These are phyloP conservation scores for Cytospora leucostoma DNA, from an alignment of 2,329 filamentous ascomycete species.

Conservation along the genomic window DNA sequence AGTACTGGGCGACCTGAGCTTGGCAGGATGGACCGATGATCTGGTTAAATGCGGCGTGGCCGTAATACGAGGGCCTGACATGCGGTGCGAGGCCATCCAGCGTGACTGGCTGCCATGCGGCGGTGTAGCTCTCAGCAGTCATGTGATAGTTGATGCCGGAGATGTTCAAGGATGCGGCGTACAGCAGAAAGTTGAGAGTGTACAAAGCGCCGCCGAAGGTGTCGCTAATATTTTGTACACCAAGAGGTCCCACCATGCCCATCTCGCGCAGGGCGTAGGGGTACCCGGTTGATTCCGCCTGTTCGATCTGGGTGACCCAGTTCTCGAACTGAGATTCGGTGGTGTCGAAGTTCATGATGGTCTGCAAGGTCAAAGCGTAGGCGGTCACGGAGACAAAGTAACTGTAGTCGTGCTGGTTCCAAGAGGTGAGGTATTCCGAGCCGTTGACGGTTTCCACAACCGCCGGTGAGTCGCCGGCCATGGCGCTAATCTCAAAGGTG, in stretches of 20 bases:
- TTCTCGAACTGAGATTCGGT: slow-evolving; percentile 50
- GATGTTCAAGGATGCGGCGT: slow-evolving; percentile 49
- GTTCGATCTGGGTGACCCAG: slow-evolving; percentile 46
- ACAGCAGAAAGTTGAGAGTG: slow-evolving; percentile 54
- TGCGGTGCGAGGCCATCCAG: slow-evolving; percentile 43
- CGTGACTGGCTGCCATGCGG: slow-evolving; percentile 50
- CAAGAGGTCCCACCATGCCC: slow-evolving; percentile 52
- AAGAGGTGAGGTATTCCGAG: slow-evolving; percentile 35
- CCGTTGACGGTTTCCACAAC: slow-evolving; percentile 41
- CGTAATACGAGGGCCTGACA: slow-evolving; percentile 53
- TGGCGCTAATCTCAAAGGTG: slow-evolving; percentile 47
- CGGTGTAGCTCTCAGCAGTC: slow-evolving; percentile 54
- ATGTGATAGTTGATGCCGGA: slow-evolving; percentile 53
- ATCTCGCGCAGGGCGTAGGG: slow-evolving; percentile 54
- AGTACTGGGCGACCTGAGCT: slow-evolving; percentile 43
- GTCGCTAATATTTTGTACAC: slow-evolving; percentile 47
- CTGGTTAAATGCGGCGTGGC: slow-evolving; percentile 52
- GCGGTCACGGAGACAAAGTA: slow-evolving; percentile 52
- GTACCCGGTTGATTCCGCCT: slow-evolving; percentile 43
- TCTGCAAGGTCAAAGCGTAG: slow-evolving; percentile 45
- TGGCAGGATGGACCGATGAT: slow-evolving; percentile 47
- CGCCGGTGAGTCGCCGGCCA: slow-evolving; percentile 39
- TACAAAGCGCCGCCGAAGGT: slow-evolving; percentile 52
- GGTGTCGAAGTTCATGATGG: slow-evolving; percentile 47
- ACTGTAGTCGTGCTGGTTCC: slow-evolving; percentile 58